phyloP scores from a whole-genome alignment of 306 rosid genomes.

The Fragaria nilgerrensis region DNA sequence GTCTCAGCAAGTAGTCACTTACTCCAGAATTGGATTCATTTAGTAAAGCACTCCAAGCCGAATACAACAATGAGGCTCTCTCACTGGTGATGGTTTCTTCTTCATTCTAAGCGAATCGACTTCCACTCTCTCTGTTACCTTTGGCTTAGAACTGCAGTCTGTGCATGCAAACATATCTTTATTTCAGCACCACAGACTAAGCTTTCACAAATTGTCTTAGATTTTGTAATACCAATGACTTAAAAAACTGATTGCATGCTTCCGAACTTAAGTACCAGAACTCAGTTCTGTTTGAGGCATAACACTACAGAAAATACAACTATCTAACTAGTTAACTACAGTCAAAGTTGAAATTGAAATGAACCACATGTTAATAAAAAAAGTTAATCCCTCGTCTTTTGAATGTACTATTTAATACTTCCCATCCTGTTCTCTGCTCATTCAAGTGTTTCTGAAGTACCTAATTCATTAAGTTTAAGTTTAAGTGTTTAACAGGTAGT shows the following conservation, averaged over 20 bases:
- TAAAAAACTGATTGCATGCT: neutral
- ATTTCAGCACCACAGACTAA: slow-evolving; percentile 1
- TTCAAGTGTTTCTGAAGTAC: slow-evolving; percentile 6
- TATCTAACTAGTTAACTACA: neutral
- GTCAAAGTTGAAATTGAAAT: slow-evolving; percentile 38
- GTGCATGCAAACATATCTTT: slow-evolving; percentile 28
- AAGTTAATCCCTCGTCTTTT: slow-evolving; percentile 41
- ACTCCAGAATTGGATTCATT: slow-evolving; percentile 25
- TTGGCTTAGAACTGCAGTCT: slow-evolving; percentile 37
- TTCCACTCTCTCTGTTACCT: slow-evolving; percentile 36
- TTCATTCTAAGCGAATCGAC: slow-evolving; percentile 26
- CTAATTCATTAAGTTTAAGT: slow-evolving; percentile 10
- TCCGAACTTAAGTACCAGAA: neutral
- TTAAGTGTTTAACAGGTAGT: slow-evolving; percentile 3
- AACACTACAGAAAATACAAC: neutral
- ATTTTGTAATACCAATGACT: neutral
- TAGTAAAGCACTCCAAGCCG: slow-evolving; percentile 69
- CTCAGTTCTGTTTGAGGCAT: slow-evolving; percentile 9
- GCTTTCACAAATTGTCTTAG: neutral
- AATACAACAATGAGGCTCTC: slow-evolving; percentile 50
- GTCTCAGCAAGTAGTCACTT: slow-evolving; percentile 25
- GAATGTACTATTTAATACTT: slow-evolving; percentile 39
- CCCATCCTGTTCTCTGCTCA: slow-evolving; percentile 34
- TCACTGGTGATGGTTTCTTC: slow-evolving; percentile 34
- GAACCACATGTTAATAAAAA: slow-evolving; percentile 39